Evolutionary conservation across 306 rosid genomes (phyloP), one percentile per base, ranked within the genome.

Genomic region (Gastrolobium bilobum): DNA sequence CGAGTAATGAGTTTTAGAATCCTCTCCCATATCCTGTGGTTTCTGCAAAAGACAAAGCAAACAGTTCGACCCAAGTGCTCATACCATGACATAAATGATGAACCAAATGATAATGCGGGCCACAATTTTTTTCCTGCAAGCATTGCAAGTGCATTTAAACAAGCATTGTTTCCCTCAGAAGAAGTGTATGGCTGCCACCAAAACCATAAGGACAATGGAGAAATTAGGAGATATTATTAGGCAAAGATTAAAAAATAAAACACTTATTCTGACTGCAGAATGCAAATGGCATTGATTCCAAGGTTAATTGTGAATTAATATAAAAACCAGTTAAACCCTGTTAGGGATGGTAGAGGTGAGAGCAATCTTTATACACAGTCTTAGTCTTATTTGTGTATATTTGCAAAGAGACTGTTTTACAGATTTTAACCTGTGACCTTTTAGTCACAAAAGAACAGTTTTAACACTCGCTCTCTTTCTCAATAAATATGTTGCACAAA

Each of bases 41-140:
- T 83, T 80, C 94, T 89, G 88, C 97, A 94, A 44, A 82, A 43
- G 54, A 92, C 4, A 8, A 89, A 85, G 76, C 98, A 94, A 34
- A 88, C 86, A 5, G 87, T 85, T 76, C 97, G 90, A 68, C 97
- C 93, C 69, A 93, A 61, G 68, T 93, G 98, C 80, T 91, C 98
- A 73, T 93, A 91, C 98, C 98, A 91, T 47, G 98, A 89, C 97
- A 93, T 89, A 26, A 91, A 85, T 56, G 97, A 82, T 63, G 90
- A 73, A 52, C 89, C 91, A 70, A 90, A 90, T 81, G 83, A 47
- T 35, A 87, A 14, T 29, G 91, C 92, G 6, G 97, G 91, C 98
- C 97, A 89, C 63, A 93, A 57, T 73, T 75, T 87, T 90, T 75
- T 93, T 29, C 75, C 81, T 11, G 88, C 94, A 40, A 93, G 71